phyloP scores from a whole-genome alignment of 805 yeast species.

The Naumovozyma castellii region DNA sequence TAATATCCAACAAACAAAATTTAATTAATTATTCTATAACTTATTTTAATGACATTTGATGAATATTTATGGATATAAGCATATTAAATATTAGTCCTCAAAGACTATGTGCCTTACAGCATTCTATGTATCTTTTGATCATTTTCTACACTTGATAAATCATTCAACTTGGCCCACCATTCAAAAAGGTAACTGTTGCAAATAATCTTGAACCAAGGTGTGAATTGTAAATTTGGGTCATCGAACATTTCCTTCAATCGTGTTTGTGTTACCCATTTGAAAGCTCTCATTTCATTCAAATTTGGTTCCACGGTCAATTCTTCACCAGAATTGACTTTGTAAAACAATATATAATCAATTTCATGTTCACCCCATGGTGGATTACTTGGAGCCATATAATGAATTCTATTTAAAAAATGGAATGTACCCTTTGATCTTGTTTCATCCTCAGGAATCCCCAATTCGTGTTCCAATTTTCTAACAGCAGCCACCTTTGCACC shows the following conservation, averaged over 20 bases:
- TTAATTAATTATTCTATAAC: background rate
- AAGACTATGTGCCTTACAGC: too few species aligned
- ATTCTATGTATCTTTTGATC: conserved; percentile 31
- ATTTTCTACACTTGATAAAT: conserved; percentile 40
- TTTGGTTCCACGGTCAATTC: conserved; percentile 45
- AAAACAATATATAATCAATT: conserved; percentile 85
- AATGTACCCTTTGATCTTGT: conserved; percentile 58
- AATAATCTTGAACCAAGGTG: conserved; percentile 97
- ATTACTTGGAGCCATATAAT: conserved; percentile 78
- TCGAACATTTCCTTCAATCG: conserved; percentile 70
- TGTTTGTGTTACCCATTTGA: conserved; percentile 57
- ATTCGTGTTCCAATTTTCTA: conserved; percentile 85
- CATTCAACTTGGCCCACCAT: conserved; percentile 83
- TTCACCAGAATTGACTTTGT: conserved; percentile 42
- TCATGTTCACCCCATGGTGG: conserved; percentile 97
- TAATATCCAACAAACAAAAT: too few species aligned
- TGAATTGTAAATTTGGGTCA: conserved; percentile 59
- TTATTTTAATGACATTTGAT: too few species aligned
- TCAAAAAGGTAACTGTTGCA: conserved; percentile 83
- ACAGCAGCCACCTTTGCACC: conserved; percentile 87
- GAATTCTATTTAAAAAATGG: conserved; percentile 84
- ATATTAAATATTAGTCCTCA: too few species aligned
- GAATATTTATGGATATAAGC: too few species aligned
- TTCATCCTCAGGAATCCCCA: conserved; percentile 59
- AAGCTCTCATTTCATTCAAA: conserved; percentile 79